Evolutionary conservation across 768 basidiomycete species (phyloP).

Genomic region (Crassisporium funariophilum): DNA sequence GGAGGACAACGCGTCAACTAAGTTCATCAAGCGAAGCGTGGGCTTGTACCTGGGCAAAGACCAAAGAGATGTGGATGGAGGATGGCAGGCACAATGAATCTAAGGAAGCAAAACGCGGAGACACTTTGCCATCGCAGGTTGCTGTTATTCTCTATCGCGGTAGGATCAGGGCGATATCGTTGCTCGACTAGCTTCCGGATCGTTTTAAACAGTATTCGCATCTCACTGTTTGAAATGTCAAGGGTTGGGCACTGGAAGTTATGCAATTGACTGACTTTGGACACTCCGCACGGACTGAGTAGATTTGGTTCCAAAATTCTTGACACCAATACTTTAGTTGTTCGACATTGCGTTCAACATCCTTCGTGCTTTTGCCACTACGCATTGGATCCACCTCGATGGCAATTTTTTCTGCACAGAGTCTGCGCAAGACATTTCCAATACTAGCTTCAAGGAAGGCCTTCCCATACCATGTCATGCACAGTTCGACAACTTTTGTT

Average conservation of each 20-base stretch:
- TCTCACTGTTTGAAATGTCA: slow-evolving; percentile 52
- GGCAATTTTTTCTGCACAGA: slow-evolving; percentile 71
- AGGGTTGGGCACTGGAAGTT: background rate
- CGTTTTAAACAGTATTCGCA: slow-evolving; percentile 68
- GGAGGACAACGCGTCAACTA: slow-evolving; percentile 1
- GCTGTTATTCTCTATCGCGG: slow-evolving; percentile 43
- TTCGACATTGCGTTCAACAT: slow-evolving; percentile 67
- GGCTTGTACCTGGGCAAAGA: slow-evolving; percentile 70
- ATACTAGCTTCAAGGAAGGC: slow-evolving; percentile 81
- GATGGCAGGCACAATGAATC: slow-evolving; percentile 89
- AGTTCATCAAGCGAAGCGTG: background rate
- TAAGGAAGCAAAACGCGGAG: slow-evolving; percentile 86
- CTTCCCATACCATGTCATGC: slow-evolving; percentile 82
- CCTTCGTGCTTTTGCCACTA: slow-evolving; percentile 59
- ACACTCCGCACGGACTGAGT: slow-evolving; percentile 69
- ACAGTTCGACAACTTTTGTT: slow-evolving; percentile 76
- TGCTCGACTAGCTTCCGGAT: slow-evolving; percentile 74
- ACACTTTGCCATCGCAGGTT: slow-evolving; percentile 81
- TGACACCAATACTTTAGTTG: slow-evolving; percentile 76
- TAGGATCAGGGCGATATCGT: slow-evolving; percentile 50
- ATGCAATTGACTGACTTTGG: slow-evolving; percentile 57
- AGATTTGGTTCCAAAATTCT: slow-evolving; percentile 82
- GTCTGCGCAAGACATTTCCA: slow-evolving; percentile 64
- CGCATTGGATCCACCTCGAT: slow-evolving; percentile 84
- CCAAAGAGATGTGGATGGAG: slow-evolving; percentile 87